Conservation (phyloP, 2,329 filamentous ascomycete genomes). For the Sporothrix protearum region DNA sequence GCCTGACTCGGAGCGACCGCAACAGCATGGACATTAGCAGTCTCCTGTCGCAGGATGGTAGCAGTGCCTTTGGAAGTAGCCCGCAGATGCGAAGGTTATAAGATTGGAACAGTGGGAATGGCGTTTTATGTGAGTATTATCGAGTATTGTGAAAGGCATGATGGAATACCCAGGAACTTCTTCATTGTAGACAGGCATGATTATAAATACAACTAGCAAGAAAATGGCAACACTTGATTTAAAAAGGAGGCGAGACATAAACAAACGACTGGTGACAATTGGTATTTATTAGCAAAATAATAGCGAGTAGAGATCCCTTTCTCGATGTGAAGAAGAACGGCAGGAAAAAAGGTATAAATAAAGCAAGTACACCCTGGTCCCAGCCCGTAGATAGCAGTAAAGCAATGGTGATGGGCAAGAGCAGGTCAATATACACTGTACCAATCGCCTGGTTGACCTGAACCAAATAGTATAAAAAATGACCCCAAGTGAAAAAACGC, state of each 20-base stretch:
- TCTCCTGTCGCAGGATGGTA: conserved; percentile 54
- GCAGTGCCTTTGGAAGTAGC: conserved; percentile 55
- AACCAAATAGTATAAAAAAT: background rate
- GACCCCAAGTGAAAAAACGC: background rate
- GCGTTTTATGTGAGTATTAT: background rate
- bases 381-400: background rate
- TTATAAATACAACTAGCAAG: background rate
- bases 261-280: background rate
- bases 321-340: no score
- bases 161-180: conserved; percentile 3
- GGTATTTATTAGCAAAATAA: background rate
- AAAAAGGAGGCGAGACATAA: background rate
- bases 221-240: background rate
- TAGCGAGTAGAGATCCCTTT: no score
- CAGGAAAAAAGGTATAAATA: background rate
- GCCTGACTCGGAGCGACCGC: conserved; percentile 43
- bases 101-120: background rate
- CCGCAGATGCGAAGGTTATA: conserved; percentile 43
- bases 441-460: background rate
- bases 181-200: background rate
- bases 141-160: background rate
- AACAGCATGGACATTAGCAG: conserved; percentile 57
- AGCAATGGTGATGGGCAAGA: background rate
- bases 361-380: background rate
- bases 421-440: background rate